Evolutionary conservation across 2,329 filamentous ascomycete genomes (phyloP).

Genomic region (Ascocoryne sarcoides): DNA sequence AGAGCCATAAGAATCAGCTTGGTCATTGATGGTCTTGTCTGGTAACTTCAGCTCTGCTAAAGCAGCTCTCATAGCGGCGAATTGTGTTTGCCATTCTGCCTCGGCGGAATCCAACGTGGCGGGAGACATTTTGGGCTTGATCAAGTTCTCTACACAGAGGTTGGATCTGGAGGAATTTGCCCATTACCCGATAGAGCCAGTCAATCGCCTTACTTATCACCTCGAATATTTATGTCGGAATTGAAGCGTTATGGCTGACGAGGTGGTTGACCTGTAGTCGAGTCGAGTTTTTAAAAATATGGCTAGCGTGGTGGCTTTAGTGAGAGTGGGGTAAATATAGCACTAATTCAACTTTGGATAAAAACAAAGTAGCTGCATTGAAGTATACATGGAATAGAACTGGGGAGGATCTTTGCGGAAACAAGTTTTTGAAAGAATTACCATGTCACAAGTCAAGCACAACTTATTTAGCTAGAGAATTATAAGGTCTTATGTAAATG

Average conservation of each 20-base stretch:
- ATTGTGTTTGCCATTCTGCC: constrained; percentile 74
- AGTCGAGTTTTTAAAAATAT: background rate
- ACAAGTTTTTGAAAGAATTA: too few species aligned
- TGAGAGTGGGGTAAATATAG: background rate
- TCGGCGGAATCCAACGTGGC: constrained; percentile 29
- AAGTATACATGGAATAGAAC: too few species aligned
- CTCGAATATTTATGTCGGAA: background rate
- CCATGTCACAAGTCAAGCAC: too few species aligned
- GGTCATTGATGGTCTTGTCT: constrained; percentile 31
- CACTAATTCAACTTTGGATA: too few species aligned
- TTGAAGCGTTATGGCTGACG: background rate
- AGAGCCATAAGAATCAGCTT: constrained; percentile 42
- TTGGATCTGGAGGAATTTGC: too few species aligned
- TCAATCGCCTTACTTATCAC: too few species aligned
- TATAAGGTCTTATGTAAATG: too few species aligned
- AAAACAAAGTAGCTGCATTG: too few species aligned
- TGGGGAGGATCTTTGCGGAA: too few species aligned
- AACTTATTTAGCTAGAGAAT: too few species aligned
- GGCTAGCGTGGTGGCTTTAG: background rate
- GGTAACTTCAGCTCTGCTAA: constrained; percentile 62
- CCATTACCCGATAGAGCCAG: too few species aligned
- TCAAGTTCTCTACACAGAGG: background rate
- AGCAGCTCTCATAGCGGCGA: constrained; percentile 77
- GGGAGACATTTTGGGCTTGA: constrained; percentile 11
- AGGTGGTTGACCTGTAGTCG: background rate